phyloP scores from a whole-genome alignment of 192 early-diverging fungal genomes.

The Gigaspora rosea region DNA sequence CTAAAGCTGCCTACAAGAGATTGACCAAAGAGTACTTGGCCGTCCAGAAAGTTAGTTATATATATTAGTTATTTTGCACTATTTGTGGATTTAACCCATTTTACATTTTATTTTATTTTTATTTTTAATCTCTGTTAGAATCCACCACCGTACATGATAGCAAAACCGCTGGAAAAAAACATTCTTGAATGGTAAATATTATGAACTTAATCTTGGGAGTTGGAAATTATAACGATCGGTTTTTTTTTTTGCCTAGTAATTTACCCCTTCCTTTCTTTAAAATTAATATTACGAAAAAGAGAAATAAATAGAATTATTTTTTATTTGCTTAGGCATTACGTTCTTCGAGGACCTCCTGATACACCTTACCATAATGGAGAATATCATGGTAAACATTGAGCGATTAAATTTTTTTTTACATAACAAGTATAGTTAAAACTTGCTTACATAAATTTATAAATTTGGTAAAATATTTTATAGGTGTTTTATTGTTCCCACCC shows the following conservation, averaged over 20 bases:
- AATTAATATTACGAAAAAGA: too few species aligned
- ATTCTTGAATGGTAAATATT: slow-evolving; percentile 89
- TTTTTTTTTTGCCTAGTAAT: not conserved
- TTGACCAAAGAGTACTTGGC: slow-evolving; percentile 79
- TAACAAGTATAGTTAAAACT: not conserved
- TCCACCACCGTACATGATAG: slow-evolving; percentile 87
- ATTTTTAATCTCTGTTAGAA: slow-evolving; percentile 36
- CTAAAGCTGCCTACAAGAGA: slow-evolving; percentile 74
- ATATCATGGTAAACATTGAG: slow-evolving; percentile 77
- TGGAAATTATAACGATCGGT: not conserved
- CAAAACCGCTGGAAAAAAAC: slow-evolving; percentile 90
- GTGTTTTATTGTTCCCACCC: slow-evolving; percentile 81
- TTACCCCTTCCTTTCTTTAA: too few species aligned
- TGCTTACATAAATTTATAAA: not conserved
- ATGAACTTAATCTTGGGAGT: not conserved
- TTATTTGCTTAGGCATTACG: slow-evolving; percentile 78
- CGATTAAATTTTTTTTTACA: not conserved
- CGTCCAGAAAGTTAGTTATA: slow-evolving; percentile 57
- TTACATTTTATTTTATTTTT: not conserved
- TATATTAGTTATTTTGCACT: not conserved
- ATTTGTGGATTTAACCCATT: too few species aligned
- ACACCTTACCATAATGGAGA: slow-evolving; percentile 91
- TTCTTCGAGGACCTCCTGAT: slow-evolving; percentile 94
- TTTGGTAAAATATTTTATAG: slow-evolving; percentile 37
- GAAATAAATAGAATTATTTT: not conserved